phyloP scores from a whole-genome alignment of 306 rosid genomes.

The Crataegus laevigata region DNA sequence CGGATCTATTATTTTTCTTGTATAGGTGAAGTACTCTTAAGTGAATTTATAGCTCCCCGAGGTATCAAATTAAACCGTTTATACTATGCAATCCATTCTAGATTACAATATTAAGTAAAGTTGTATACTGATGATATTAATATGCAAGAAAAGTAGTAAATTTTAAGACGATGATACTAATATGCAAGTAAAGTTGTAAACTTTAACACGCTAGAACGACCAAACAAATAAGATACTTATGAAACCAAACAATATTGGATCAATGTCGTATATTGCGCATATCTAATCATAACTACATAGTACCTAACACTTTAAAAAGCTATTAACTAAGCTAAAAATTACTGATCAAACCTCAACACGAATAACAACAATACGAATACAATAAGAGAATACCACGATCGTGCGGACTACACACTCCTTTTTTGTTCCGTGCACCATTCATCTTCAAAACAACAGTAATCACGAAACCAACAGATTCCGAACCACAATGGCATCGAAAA shows the following conservation, averaged over 20 bases:
- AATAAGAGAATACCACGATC: background rate
- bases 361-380: slow-evolving; percentile 5
- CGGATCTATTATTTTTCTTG: background rate
- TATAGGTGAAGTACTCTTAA: background rate
- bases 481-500: slow-evolving; percentile 1
- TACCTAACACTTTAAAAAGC: background rate
- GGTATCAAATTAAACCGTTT: background rate
- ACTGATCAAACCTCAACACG: background rate
- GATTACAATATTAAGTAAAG: background rate
- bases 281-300: background rate
- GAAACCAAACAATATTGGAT: background rate
- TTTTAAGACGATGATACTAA: background rate
- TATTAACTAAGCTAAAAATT: background rate
- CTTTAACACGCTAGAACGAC: background rate
- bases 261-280: background rate
- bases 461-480: background rate
- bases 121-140: background rate
- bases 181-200: background rate
- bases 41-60: background rate
- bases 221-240: background rate
- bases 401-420: background rate
- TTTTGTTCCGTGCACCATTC: slow-evolving; percentile 1
- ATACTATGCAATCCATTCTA: background rate
- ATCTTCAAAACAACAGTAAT: background rate
- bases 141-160: too few relatives aligned